Conservation (phyloP, 2,329 filamentous ascomycete species). For the Macrophomina pseudophaseolina region DNA sequence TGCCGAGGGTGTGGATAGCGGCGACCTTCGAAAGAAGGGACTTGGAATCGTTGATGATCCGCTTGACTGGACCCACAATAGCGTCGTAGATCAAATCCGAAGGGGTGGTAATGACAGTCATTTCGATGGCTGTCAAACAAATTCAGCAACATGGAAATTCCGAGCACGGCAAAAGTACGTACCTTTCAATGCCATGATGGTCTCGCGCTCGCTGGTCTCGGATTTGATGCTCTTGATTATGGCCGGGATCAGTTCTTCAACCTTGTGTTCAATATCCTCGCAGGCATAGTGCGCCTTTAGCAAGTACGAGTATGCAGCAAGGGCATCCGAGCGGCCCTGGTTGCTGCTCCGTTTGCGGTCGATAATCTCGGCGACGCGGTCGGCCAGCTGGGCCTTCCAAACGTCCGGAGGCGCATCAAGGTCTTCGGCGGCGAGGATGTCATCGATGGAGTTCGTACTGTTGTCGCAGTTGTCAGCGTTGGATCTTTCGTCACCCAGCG, state of each 20-base stretch:
- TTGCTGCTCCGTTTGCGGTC: conserved; percentile 79
- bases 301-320: conserved; percentile 67
- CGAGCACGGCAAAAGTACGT: conserved; percentile 22
- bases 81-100: conserved; percentile 70
- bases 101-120: conserved; percentile 71
- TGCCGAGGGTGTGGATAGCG: conserved; percentile 74
- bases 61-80: conserved; percentile 63
- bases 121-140: conserved; percentile 61
- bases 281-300: conserved; percentile 72
- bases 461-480: neutral
- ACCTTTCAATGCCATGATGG: conserved; percentile 70
- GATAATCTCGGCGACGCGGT: conserved; percentile 72
- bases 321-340: conserved; percentile 69
- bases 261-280: conserved; percentile 63
- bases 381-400: conserved; percentile 67
- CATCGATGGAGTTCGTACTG: conserved; percentile 71
- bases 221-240: conserved; percentile 74
- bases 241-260: conserved; percentile 66
- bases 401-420: conserved; percentile 54
- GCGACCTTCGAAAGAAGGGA: conserved; percentile 68
- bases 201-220: conserved; percentile 72
- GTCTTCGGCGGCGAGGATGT: conserved; percentile 61
- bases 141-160: neutral
- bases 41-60: conserved; percentile 69
- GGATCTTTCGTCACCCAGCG: neutral